A percentile compares a stretch with the other conserved stretches of the same genome.
These are phyloP conservation scores for Oryza coarctata DNA, from an alignment of 176 grass and related monocot species.

Conservation along the genomic window DNA sequence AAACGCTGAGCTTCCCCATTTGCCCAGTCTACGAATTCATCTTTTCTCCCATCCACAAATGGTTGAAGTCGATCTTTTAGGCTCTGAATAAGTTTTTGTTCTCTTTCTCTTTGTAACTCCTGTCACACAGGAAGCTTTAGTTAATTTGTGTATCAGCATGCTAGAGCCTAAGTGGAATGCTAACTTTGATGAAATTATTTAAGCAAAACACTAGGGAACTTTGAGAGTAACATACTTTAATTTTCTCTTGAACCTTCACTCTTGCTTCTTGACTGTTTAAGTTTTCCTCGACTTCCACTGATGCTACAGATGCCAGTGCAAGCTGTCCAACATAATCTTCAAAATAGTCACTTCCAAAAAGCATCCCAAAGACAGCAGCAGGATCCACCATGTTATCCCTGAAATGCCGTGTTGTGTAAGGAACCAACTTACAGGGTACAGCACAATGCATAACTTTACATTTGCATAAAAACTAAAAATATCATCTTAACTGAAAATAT, in stretches of 20 bases:
- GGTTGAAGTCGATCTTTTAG: constrained; percentile 79
- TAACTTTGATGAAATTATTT: constrained; percentile 11
- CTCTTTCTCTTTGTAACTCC: constrained; percentile 87
- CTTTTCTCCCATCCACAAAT: constrained; percentile 72
- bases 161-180: not conserved
- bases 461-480: not conserved
- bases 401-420: constrained; percentile 22
- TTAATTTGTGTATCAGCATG: not conserved
- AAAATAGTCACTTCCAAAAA: constrained; percentile 97
- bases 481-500: not conserved
- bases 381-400: constrained; percentile 94
- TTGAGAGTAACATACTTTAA: constrained; percentile 57
- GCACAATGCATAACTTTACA: not conserved
- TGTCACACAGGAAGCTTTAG: constrained; percentile 38
- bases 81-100: constrained; percentile 68
- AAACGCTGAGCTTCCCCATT: constrained; percentile 72
- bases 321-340: constrained; percentile 97
- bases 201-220: not conserved
- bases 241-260: constrained; percentile 80
- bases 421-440: not conserved
- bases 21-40: constrained; percentile 77
- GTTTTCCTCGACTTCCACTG: constrained; percentile 67
- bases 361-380: constrained; percentile 91
- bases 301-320: constrained; percentile 85
- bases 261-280: constrained; percentile 57